A percentile compares a stretch with the other conserved stretches of the same genome.
phyloP scores from a whole-genome alignment of 2,329 filamentous ascomycete genomes.

The Peltaster fructicola region DNA sequence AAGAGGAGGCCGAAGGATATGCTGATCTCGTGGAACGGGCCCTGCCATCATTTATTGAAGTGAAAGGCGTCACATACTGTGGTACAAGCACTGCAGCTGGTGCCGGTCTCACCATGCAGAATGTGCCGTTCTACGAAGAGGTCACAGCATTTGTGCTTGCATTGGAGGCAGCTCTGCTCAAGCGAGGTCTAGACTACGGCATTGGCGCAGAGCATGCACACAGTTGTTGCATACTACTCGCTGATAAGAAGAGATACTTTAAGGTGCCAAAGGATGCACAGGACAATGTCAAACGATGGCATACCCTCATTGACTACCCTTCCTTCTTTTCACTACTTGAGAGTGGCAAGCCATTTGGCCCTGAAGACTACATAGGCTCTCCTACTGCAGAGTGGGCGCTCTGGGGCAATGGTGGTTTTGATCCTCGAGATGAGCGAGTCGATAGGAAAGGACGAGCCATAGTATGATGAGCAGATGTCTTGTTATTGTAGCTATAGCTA shows the following conservation, averaged over 20 bases:
- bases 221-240: slow-evolving; percentile 79
- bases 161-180: slow-evolving; percentile 49
- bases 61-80: slow-evolving; percentile 95
- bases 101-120: slow-evolving; percentile 87
- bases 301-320: slow-evolving; percentile 80
- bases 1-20: slow-evolving; percentile 81
- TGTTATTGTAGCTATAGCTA: too few relatives aligned
- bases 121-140: slow-evolving; percentile 91
- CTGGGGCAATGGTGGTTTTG: slow-evolving; percentile 89
- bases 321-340: slow-evolving; percentile 75
- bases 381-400: slow-evolving; percentile 85
- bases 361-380: slow-evolving; percentile 77
- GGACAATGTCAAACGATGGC: slow-evolving; percentile 42
- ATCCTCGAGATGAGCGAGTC: slow-evolving; percentile 74
- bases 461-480: too few relatives aligned
- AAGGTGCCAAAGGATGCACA: slow-evolving; percentile 34
- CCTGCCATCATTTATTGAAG: slow-evolving; percentile 79
- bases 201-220: slow-evolving; percentile 92
- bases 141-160: slow-evolving; percentile 66
- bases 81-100: slow-evolving; percentile 71
- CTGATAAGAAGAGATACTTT: slow-evolving; percentile 56
- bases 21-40: slow-evolving; percentile 74
- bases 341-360: slow-evolving; percentile 46
- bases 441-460: slow-evolving; percentile 72
- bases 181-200: slow-evolving; percentile 62